phyloP scores from a whole-genome alignment of 345 rosid species.

The Cardamine chenopodiifolia region DNA sequence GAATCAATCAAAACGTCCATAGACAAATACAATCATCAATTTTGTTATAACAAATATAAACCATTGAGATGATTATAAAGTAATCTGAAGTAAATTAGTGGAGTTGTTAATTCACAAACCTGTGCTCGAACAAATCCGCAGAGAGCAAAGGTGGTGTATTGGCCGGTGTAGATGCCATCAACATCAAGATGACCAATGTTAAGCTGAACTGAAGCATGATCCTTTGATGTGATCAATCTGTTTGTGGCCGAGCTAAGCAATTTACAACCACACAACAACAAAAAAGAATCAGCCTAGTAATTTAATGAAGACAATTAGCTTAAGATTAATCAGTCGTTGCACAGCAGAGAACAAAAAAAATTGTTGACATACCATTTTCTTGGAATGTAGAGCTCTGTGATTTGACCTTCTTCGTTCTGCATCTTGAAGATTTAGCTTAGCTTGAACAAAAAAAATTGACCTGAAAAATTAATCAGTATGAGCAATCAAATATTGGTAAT shows the following conservation, averaged over 20 bases:
- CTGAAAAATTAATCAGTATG: neutral
- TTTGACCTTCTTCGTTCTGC: slow-evolving; percentile 95
- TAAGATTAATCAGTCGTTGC: neutral
- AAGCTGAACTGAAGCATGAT: slow-evolving; percentile 72
- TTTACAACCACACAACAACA: neutral
- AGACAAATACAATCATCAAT: neutral
- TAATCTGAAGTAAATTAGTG: neutral
- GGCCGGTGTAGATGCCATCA: slow-evolving; percentile 56
- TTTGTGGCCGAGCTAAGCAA: slow-evolving; percentile 66
- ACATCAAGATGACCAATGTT: slow-evolving; percentile 69
- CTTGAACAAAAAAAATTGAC: neutral
- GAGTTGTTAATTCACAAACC: slow-evolving; percentile 42
- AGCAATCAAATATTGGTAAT: neutral
- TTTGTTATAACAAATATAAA: neutral
- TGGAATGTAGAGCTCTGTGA: slow-evolving; percentile 89
- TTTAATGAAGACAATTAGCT: neutral
- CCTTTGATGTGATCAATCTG: slow-evolving; percentile 73
- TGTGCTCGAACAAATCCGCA: slow-evolving; percentile 72
- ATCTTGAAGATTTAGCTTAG: slow-evolving; percentile 46
- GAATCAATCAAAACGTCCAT: neutral
- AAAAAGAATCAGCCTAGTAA: neutral
- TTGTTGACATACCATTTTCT: slow-evolving; percentile 66
- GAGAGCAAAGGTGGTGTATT: slow-evolving; percentile 64
- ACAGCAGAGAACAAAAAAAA: neutral
- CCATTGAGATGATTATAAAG: neutral